Conservation (phyloP, 805 yeast species). For the Citeromyces nyonsensis region DNA sequence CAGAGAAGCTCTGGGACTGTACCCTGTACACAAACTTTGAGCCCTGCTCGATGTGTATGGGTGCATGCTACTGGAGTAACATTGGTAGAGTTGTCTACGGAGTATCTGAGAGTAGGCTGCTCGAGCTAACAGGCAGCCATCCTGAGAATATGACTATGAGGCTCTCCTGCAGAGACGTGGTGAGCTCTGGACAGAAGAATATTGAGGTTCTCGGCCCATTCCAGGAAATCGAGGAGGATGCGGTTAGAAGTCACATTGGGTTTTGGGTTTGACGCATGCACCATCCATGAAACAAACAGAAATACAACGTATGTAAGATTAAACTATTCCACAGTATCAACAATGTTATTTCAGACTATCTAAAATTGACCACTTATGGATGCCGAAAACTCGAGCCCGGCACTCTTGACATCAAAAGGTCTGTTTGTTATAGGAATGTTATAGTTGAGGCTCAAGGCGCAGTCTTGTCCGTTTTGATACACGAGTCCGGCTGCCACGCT, state of each 20-base stretch:
- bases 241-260: slow-evolving; percentile 9
- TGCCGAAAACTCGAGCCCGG: too few species aligned
- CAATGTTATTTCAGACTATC: not conserved
- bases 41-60: slow-evolving; percentile 16
- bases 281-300: too few species aligned
- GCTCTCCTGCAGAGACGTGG: slow-evolving; percentile 8
- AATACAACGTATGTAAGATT: not conserved
- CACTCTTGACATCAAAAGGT: too few species aligned
- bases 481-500: too few species aligned
- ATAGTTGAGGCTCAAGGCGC: too few species aligned
- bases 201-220: slow-evolving; percentile 12
- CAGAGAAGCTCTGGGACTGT: slow-evolving; percentile 12
- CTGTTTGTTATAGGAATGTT: too few species aligned
- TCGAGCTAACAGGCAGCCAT: slow-evolving; percentile 10
- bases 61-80: slow-evolving; percentile 13
- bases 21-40: slow-evolving; percentile 14
- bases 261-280: too few species aligned
- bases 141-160: slow-evolving; percentile 12
- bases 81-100: slow-evolving; percentile 14
- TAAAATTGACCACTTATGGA: too few species aligned
- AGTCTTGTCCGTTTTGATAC: too few species aligned
- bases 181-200: slow-evolving; percentile 11
- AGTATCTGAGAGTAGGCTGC: slow-evolving; percentile 7
- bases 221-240: slow-evolving; percentile 8
- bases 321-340: slow-evolving; percentile 4